Evolutionary conservation across 1,284 basidiomycete genomes (phyloP), one percentile per base, ranked within the genome.

Genomic region (Marasmius sp.): DNA sequence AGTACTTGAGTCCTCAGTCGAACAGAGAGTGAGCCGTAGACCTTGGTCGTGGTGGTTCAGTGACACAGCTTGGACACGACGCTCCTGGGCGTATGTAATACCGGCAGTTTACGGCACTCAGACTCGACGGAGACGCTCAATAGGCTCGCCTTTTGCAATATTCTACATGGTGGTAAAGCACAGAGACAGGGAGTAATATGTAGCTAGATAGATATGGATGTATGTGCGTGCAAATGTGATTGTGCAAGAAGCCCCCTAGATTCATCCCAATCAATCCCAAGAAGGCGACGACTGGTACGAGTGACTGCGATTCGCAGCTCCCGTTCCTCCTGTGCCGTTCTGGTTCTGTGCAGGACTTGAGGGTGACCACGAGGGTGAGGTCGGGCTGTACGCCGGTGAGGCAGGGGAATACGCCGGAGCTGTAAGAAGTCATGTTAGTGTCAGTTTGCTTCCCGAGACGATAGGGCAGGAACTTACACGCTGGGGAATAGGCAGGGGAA

Each of bases 301-400:
- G 49, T 69, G 68, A 41, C 59, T 68, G 18, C 66, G 69, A 34
- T 53, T 50, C 27, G 27, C 27, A 27, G 27, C 5, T 27, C 27
- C 27, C 27, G 27, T 27, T 27, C 27, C 27, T 27, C 63, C 41
- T 34, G 61, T 75, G 58, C 80, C 81, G 41, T 85, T 83, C 72
- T 86, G 88, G 47, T 85, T 83, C 71, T 86, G 88, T 22, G 85
- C 79, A n/a, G 91, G 89, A 65, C 90, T 92, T 39, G 88, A 85
- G 10, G 89, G 90, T n/a, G 89, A 90, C 88, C 89, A 92, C 54
- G 83, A 80, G 33, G 91, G 91, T 11, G 91, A 93, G 1, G 91
- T 89, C 41, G 91, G 91, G 68, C 90, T 92, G 72, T 93, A 93
- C 20, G 88, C 89, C 43, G 91, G 91, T 37, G 91, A 93, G 45